Evolutionary conservation across 2,329 filamentous ascomycete species (phyloP).

Genomic region (Epichloe sylvatica): DNA sequence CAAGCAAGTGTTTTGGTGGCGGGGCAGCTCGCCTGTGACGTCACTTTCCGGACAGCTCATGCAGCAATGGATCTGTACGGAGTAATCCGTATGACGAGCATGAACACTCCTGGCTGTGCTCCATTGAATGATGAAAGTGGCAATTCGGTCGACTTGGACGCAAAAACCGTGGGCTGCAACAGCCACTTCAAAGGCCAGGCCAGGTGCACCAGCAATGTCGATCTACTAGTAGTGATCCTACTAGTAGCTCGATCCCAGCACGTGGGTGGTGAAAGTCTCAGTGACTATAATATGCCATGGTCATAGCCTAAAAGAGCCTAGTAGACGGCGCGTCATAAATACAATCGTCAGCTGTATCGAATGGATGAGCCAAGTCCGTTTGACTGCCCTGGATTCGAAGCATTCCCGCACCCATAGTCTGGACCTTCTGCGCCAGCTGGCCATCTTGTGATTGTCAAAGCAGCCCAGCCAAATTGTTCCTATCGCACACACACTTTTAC

Average conservation of each 20-base stretch:
- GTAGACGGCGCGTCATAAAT: neutral
- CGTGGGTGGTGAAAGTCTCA: no score
- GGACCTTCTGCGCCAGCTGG: neutral
- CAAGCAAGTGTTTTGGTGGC: neutral
- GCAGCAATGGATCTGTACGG: neutral
- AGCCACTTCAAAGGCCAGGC: no score
- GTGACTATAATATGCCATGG: no score
- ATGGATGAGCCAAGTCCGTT: neutral
- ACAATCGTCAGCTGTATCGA: neutral
- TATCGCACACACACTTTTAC: neutral
- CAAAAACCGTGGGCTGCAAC: no score
- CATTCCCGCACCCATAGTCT: neutral
- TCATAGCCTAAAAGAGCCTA: neutral
- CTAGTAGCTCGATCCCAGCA: no score
- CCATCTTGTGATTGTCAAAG: neutral
- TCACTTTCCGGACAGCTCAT: neutral
- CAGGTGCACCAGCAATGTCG: no score
- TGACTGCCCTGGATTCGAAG: neutral
- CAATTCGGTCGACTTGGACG: no score
- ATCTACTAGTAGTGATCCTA: no score
- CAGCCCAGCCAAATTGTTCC: neutral
- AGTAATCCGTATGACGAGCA: neutral
- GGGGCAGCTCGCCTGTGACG: conserved; percentile 4
- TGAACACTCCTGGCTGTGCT: no score
- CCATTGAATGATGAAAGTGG: no score